Evolutionary conservation across 805 yeast species (phyloP).

Genomic region (Starmerella vaccinii): DNA sequence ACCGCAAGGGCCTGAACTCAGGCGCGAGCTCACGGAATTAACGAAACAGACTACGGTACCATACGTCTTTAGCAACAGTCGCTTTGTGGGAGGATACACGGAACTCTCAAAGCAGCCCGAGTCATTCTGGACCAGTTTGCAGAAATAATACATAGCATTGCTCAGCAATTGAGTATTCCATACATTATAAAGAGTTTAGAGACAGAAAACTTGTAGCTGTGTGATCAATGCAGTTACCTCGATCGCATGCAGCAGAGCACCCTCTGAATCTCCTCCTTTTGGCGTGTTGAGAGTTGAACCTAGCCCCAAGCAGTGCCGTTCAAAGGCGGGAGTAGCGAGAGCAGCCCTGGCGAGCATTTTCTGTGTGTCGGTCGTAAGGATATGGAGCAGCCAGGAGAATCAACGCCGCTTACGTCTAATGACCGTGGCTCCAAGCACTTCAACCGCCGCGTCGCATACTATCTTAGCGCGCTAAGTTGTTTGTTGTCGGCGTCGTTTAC

Average conservation of each 20-base stretch:
- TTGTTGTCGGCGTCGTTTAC: constrained; percentile 73
- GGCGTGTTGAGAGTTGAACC: background rate
- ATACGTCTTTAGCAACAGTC: constrained; percentile 50
- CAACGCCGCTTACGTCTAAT: background rate
- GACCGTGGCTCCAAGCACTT: background rate
- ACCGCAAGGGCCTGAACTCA: constrained; percentile 43
- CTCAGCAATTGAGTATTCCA: background rate
- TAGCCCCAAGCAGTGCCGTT: background rate
- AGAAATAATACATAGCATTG: background rate
- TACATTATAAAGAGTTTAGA: background rate
- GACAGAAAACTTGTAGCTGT: too few species aligned
- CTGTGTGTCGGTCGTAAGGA: background rate
- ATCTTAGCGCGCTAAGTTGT: constrained; percentile 31
- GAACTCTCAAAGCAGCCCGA: constrained; percentile 22
- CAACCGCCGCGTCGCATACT: constrained; percentile 10
- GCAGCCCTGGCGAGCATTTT: background rate
- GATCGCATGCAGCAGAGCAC: too few species aligned
- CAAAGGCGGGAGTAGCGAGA: background rate
- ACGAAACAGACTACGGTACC: constrained; percentile 63
- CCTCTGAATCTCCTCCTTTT: too few species aligned
- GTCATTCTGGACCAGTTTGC: constrained; percentile 21
- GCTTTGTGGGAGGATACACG: constrained; percentile 40
- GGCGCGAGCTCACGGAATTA: constrained; percentile 45
- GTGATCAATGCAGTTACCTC: too few species aligned
- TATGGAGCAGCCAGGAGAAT: background rate